Evolutionary conservation across 805 yeast genomes (phyloP).

Genomic region (Saccharomyces paradoxus): DNA sequence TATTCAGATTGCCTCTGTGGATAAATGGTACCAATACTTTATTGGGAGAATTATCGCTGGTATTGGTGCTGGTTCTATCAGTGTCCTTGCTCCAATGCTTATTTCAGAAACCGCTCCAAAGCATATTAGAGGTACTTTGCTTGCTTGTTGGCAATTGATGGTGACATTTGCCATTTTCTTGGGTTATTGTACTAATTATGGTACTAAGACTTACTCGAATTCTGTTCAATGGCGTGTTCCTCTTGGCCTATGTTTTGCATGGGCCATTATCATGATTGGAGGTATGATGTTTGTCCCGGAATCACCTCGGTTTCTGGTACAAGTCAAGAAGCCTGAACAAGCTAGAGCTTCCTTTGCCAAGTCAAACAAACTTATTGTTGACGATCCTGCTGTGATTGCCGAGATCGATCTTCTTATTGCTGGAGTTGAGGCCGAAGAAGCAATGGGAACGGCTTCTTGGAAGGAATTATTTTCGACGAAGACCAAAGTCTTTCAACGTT

Average conservation of each 20-base stretch:
- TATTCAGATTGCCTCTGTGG: conserved; percentile 47
- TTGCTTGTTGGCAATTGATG: conserved; percentile 60
- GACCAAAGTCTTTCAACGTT: conserved; percentile 46
- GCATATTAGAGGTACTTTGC: conserved; percentile 58
- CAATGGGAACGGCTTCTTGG: conserved; percentile 62
- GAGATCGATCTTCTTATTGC: conserved; percentile 52
- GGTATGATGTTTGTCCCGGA: conserved; percentile 52
- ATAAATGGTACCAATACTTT: conserved; percentile 6
- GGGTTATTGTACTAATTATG: conserved; percentile 66
- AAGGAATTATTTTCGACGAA: conserved; percentile 55
- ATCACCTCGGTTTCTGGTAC: conserved; percentile 59
- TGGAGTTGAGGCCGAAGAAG: conserved; percentile 49
- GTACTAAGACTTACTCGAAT: conserved; percentile 50
- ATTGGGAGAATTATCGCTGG: neutral
- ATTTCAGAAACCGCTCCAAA: conserved; percentile 63
- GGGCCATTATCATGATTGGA: conserved; percentile 33
- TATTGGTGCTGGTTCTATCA: neutral
- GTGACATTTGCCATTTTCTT: conserved; percentile 65
- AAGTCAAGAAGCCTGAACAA: conserved; percentile 45
- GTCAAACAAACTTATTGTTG: conserved; percentile 46
- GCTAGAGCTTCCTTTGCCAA: conserved; percentile 50
- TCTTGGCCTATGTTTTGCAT: conserved; percentile 45
- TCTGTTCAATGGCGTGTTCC: conserved; percentile 73
- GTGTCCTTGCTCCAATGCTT: conserved; percentile 45
- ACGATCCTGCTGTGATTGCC: conserved; percentile 46